Evolutionary conservation across 2,329 filamentous ascomycete genomes (phyloP), one percentile per base, ranked within the genome.

Genomic region (Cercospora citrullina): DNA sequence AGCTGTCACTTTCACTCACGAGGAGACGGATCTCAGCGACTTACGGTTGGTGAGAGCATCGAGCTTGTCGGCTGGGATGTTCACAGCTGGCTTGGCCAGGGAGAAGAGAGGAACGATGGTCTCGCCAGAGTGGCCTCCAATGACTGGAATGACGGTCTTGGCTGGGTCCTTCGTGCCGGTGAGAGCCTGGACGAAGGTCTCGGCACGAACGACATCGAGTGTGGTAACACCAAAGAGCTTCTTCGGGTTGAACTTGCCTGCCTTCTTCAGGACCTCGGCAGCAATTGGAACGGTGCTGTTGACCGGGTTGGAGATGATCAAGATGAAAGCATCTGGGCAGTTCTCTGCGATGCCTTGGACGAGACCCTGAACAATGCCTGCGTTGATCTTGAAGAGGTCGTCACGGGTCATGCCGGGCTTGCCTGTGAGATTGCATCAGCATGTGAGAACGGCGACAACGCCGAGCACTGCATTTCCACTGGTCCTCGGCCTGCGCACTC

Each of bases 381-480:
- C 95, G 82, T 99, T 99, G 87, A 97, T 97, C 85, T 97, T 97
- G 91, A 99, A 99, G 68, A 99, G 92, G 80, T 98, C 95, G 78
- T 99, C 95, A 85, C 95, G 93, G 82, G 92, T 97, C 95, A 99
- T 99, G 78, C 95, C 95, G 77, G 95, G 95, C 88, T 98, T 98
- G 84, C 94, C 94, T 97, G 72, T 48, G 53, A 42, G 60, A 30
- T 66, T 60, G 59, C 55, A 31, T 59, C n/a, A 59, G 28, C 28
- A 59, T 59, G 55, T 59, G 55, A 12, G 16, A 59, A 59, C 23
- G 55, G n/a, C 28, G 55, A 28, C 55, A 36, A 36, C 30, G 28
- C 55, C 55, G 55, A 64, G 67, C 33, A 30, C 21, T 64, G 51
- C 62, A 36, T 14, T 9, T 58, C 23, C 21, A 57, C 33, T 23